phyloP scores from a whole-genome alignment of 179 eudicot species.

The Pouteria campechiana region DNA sequence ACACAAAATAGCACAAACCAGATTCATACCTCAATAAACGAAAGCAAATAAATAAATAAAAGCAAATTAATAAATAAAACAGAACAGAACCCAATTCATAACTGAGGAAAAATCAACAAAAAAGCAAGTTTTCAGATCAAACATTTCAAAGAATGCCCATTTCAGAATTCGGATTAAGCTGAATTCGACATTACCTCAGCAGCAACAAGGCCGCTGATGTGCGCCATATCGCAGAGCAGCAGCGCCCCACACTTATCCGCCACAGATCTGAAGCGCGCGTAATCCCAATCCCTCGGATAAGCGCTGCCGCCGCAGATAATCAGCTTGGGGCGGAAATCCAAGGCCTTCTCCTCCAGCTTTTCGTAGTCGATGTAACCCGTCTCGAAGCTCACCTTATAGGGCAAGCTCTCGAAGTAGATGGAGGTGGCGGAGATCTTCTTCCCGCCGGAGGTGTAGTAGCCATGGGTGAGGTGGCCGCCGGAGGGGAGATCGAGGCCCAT shows the following conservation, averaged over 20 bases:
- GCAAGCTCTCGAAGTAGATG: conserved; percentile 65
- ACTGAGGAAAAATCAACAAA: too few relatives aligned
- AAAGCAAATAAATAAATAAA: neutral
- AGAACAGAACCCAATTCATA: too few relatives aligned
- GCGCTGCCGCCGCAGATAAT: conserved; percentile 80
- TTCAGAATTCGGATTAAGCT: too few relatives aligned
- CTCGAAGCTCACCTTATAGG: conserved; percentile 45
- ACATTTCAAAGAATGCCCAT: too few relatives aligned
- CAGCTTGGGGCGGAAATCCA: conserved; percentile 65
- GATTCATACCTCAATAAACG: too few relatives aligned
- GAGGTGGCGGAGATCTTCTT: conserved; percentile 52
- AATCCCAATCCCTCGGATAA: conserved; percentile 78
- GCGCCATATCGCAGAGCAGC: conserved; percentile 79
- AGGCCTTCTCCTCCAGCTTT: conserved; percentile 57
- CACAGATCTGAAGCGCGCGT: conserved; percentile 36
- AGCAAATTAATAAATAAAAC: neutral
- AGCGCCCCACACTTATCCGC: conserved; percentile 74
- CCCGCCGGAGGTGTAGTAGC: conserved; percentile 50
- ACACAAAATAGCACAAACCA: too few relatives aligned
- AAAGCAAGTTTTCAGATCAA: too few relatives aligned
- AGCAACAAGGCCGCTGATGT: conserved; percentile 80
- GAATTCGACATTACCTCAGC: conserved; percentile 74
- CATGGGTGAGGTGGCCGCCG: conserved; percentile 64
- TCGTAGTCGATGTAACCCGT: conserved; percentile 65
- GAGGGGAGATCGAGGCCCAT: conserved; percentile 66